These are phyloP conservation scores for Durotheca rogersii DNA, from an alignment of 495 filamentous ascomycete genomes.

Conservation along the genomic window DNA sequence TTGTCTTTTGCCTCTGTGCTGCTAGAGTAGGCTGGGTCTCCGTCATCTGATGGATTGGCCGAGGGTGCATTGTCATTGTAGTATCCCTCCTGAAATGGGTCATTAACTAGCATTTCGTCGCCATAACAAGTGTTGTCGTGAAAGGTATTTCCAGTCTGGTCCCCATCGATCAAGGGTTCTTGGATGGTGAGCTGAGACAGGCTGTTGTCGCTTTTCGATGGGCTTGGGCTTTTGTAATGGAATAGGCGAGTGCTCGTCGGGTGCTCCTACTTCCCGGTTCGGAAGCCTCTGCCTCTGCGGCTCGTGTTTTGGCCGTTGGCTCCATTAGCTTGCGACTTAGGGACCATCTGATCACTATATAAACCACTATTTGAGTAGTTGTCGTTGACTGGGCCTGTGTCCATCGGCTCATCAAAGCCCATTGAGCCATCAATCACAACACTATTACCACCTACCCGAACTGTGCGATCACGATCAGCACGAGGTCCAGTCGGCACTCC, in stretches of 20 bases:
- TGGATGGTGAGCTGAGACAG: no score
- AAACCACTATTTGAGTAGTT: slow-evolving; percentile 33
- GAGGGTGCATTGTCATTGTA: no score
- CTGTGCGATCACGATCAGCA: slow-evolving; percentile 43
- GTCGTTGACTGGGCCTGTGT: slow-evolving; percentile 38
- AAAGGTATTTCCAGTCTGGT: no score
- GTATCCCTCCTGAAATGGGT: no score
- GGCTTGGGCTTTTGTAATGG: not conserved
- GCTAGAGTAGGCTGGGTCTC: no score
- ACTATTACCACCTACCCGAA: slow-evolving; percentile 43
- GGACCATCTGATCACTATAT: slow-evolving; percentile 47
- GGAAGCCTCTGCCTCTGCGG: slow-evolving; percentile 42
- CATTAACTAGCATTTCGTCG: no score
- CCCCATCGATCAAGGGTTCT: no score
- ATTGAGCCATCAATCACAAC: slow-evolving; percentile 60
- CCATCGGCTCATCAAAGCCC: slow-evolving; percentile 61
- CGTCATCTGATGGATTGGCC: no score
- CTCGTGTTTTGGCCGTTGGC: slow-evolving; percentile 16
- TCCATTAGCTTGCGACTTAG: slow-evolving; percentile 12
- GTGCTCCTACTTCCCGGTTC: slow-evolving; percentile 20
- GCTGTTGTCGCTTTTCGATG: no score
- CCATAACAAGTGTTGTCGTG: no score
- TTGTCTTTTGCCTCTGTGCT: no score
- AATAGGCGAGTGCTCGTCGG: not conserved
- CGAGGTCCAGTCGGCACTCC: slow-evolving; percentile 31